Percentiles rank a stretch among this genome's conserved stretches.
Evolutionary conservation across 2,329 filamentous ascomycete genomes (phyloP).

Genomic region (Diaporthe sp.): DNA sequence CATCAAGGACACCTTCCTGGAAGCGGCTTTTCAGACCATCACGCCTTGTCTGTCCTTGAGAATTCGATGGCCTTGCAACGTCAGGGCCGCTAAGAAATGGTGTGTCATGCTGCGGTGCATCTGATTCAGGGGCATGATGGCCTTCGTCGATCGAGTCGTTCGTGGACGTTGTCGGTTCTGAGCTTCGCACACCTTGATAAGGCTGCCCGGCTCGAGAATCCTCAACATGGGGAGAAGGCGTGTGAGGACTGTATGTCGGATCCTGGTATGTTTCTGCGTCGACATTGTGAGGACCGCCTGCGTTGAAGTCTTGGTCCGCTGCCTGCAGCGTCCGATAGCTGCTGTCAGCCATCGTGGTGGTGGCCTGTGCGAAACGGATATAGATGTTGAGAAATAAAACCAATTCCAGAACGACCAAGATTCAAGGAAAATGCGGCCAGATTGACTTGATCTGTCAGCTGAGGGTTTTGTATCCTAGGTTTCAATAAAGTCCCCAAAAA

Average conservation of each 20-base stretch:
- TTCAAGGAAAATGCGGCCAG: not conserved
- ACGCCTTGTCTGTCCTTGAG: not conserved
- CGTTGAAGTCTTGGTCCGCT: not conserved
- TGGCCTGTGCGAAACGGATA: not conserved
- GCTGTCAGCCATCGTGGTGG: not conserved
- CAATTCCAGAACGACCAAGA: not conserved
- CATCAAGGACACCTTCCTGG: not conserved
- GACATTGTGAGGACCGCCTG: not conserved
- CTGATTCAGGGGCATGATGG: not conserved
- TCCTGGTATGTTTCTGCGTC: not conserved
- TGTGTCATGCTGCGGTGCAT: not conserved
- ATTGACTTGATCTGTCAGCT: not conserved
- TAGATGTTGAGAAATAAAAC: not conserved
- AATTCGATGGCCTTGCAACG: rapidly evolving
- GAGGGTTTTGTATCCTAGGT: not conserved
- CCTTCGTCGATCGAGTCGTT: not conserved
- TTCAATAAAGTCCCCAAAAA: too few relatives aligned
- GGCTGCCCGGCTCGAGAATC: not conserved
- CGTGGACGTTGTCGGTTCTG: not conserved
- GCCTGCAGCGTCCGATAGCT: not conserved
- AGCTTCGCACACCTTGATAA: not conserved
- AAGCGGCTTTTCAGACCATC: rapidly evolving
- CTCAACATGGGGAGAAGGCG: not conserved
- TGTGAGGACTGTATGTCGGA: not conserved
- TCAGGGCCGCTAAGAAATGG: not conserved